These are phyloP conservation scores for Colletotrichum camelliae DNA, from an alignment of 2,329 filamentous ascomycete species.

Conservation along the genomic window DNA sequence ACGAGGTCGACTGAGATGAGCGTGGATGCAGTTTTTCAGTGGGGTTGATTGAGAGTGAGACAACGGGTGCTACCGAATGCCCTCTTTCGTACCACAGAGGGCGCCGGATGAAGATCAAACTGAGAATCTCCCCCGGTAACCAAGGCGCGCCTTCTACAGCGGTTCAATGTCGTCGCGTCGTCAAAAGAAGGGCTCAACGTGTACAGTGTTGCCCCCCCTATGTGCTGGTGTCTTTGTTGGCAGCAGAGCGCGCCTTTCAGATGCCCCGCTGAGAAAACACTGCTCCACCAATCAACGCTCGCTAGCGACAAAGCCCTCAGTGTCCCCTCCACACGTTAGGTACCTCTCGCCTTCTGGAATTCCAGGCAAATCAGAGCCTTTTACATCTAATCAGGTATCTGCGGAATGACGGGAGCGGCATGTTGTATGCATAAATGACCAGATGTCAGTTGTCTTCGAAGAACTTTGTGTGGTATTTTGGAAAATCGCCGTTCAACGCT, in stretches of 20 bases:
- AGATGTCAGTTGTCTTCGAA: not conserved
- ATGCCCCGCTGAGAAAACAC: not conserved
- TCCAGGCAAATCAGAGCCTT: not conserved
- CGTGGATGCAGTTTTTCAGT: conserved; percentile 2
- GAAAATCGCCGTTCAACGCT: not conserved
- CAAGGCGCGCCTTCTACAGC: not conserved
- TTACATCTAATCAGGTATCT: conserved; percentile 13
- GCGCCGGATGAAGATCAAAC: not conserved
- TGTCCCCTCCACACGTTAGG: not conserved
- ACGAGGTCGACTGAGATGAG: not conserved
- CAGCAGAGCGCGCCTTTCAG: not conserved
- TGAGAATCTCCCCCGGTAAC: not conserved
- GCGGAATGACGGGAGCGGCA: not conserved
- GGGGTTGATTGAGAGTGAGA: conserved; percentile 2
- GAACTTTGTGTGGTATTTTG: not conserved
- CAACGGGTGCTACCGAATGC: not conserved
- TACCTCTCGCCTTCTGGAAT: not conserved
- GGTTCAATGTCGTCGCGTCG: not conserved
- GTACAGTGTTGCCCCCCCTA: not conserved
- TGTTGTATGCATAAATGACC: not conserved
- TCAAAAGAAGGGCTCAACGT: not conserved
- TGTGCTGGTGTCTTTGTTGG: not conserved
- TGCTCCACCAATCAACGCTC: not conserved
- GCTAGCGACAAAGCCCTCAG: not conserved
- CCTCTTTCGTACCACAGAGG: not conserved